Conservation (phyloP, 2,329 filamentous ascomycete species). For the Cladosporium sp. region DNA sequence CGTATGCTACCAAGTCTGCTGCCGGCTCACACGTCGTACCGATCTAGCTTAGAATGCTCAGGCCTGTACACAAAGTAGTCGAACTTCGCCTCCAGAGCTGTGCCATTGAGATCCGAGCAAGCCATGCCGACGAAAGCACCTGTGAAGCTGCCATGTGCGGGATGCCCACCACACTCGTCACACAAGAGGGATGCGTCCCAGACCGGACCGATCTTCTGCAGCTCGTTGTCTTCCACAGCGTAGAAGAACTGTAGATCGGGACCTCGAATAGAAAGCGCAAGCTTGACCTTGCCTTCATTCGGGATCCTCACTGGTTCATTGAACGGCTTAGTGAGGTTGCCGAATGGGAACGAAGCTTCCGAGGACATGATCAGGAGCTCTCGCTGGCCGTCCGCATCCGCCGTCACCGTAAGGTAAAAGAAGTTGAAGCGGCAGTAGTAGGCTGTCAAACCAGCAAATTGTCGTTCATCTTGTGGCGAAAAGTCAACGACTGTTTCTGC, state of each 20-base stretch:
- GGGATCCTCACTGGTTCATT: constrained; percentile 1
- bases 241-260: constrained; percentile 7
- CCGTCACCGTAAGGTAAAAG: constrained; percentile 10
- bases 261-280: constrained; percentile 8
- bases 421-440: constrained; percentile 14
- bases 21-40: background rate
- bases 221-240: constrained; percentile 1
- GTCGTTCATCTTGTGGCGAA: constrained; percentile 9
- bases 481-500: constrained; percentile 11
- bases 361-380: constrained; percentile 10
- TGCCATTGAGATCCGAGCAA: constrained; percentile 10
- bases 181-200: constrained; percentile 5
- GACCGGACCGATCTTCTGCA: constrained; percentile 8
- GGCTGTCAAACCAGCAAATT: constrained; percentile 10
- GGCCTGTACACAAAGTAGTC: constrained; percentile 12
- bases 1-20: background rate
- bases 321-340: constrained; percentile 6
- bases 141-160: constrained; percentile 9
- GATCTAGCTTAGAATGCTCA: constrained; percentile 1
- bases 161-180: constrained; percentile 11
- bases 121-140: constrained; percentile 12
- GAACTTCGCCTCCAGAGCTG: constrained; percentile 7
- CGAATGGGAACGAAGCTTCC: constrained; percentile 5
- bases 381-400: constrained; percentile 8
- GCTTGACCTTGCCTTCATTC: constrained; percentile 10